Base-by-base conservation (phyloP, 23 red algal genomes). In the Gracilaria domingensis region DNA sequence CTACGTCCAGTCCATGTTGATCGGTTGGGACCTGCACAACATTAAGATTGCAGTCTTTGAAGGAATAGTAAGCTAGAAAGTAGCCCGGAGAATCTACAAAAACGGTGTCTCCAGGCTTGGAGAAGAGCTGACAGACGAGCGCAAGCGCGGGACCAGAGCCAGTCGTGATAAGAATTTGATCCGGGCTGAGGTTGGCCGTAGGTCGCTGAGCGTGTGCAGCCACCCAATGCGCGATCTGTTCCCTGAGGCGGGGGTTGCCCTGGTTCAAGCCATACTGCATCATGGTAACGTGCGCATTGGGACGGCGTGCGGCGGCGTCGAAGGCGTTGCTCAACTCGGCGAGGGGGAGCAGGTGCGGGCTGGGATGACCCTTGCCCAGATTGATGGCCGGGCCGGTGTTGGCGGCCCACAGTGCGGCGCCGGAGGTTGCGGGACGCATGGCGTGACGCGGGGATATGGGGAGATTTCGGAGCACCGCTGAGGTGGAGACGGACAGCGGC, bases 31-130 rank as follows among this genome's bases (percentile, higher is more conserved):
- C 66, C 26, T 84, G 67, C 13, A 89, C 71, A 16, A 88, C 74
- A 26, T 84, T 30, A 11, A 98, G 56, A 49, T 75, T 8, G 80
- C 89, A 89, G 72, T 98, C 95, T 8, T 28, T 60, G 28, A 98
- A 94, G 28, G 92, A 69, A n/a, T 54, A 84, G 75, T 92, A 98
- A 7, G 91, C 85, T 8, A 98, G 75, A 84, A 98, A 98, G 44
- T 94, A 98, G 49, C 86, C 72, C 7, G 95, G 95, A 0, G 42
- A 64, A 30, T 98, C 95, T 23, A 91, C 86, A 34, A 98, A 78
- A 1, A 98, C 51, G 39, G 72, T 39, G 0, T 94, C 91, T 21
- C 95, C 91, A 0, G 49, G 76, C 45, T 56, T 44, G 17, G 62
- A 51, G 16, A 85, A 90, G 18, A 98, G 57, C 47, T 85, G 75